Percentiles rank a stretch among this genome's conserved stretches.
Evolutionary conservation across 192 early-diverging fungal genomes (phyloP).

Genomic region (Phlyctochytrium planicorne): DNA sequence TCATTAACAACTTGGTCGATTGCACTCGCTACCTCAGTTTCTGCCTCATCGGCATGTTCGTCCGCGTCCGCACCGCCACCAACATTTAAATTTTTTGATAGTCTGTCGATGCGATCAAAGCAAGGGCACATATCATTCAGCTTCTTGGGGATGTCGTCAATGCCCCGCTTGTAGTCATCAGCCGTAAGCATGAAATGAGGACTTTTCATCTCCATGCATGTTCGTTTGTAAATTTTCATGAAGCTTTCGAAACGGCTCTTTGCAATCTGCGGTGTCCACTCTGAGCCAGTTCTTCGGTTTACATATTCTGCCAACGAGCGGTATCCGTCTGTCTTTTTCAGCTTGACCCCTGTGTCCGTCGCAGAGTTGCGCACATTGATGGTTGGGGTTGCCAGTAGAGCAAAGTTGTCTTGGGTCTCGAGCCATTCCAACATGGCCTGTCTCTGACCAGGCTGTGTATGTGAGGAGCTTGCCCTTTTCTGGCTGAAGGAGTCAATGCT

Average conservation of each 20-base stretch:
- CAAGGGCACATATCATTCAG: not conserved
- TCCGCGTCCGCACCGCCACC: not conserved
- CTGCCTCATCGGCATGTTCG: not conserved
- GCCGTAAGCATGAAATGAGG: not conserved
- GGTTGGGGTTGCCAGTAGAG: not conserved
- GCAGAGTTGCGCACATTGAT: not conserved
- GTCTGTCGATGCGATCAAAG: not conserved
- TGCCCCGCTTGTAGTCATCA: not conserved
- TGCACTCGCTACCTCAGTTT: not conserved
- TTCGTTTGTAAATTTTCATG: not conserved
- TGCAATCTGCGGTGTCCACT: not conserved
- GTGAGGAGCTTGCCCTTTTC: not conserved
- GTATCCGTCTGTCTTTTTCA: slow-evolving; percentile 1
- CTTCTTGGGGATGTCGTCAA: not conserved
- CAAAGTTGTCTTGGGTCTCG: not conserved
- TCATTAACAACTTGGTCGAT: no score
- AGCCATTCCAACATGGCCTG: not conserved
- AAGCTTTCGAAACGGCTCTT: not conserved
- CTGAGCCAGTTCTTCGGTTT: not conserved
- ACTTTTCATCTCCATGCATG: not conserved
- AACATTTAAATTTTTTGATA: not conserved
- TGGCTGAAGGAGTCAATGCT: no score
- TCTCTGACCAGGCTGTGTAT: not conserved
- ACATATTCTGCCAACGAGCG: not conserved
- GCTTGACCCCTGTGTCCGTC: not conserved